Conservation (phyloP, 2,329 filamentous ascomycete species). For the Pseudogymnoascus sp. region DNA sequence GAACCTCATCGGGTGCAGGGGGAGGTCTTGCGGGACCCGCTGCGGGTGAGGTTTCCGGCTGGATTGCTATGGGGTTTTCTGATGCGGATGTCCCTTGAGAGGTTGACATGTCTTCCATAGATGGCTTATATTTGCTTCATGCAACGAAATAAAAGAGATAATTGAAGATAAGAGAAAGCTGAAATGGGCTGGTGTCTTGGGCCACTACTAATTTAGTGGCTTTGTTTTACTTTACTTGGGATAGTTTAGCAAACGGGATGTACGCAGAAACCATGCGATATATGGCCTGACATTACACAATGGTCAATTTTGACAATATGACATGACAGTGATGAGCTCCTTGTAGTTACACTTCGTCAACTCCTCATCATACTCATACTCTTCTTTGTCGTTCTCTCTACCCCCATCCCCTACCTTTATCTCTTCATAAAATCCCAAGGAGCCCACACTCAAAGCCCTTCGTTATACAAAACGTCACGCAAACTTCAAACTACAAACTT, state of each 20-base stretch:
- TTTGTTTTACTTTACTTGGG: background rate
- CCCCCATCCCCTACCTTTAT: background rate
- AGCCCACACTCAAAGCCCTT: background rate
- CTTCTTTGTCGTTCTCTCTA: background rate
- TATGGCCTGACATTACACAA: background rate
- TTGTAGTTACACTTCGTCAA: background rate
- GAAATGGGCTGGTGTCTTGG: background rate
- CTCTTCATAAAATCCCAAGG: background rate
- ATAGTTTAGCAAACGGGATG: background rate
- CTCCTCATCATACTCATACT: background rate
- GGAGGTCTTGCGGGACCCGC: background rate
- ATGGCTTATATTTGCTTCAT: background rate
- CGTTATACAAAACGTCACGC: background rate
- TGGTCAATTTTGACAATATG: background rate
- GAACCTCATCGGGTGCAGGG: background rate
- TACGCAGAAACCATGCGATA: background rate
- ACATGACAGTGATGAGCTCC: background rate
- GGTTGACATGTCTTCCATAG: background rate
- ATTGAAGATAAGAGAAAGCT: background rate
- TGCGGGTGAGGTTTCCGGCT: background rate
- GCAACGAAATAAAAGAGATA: background rate
- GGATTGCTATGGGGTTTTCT: background rate
- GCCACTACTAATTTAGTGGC: background rate
- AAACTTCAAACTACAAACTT: too few species aligned
- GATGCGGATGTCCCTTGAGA: background rate